Conservation (phyloP, 331 rosid genomes). For the Malus hybrid region DNA sequence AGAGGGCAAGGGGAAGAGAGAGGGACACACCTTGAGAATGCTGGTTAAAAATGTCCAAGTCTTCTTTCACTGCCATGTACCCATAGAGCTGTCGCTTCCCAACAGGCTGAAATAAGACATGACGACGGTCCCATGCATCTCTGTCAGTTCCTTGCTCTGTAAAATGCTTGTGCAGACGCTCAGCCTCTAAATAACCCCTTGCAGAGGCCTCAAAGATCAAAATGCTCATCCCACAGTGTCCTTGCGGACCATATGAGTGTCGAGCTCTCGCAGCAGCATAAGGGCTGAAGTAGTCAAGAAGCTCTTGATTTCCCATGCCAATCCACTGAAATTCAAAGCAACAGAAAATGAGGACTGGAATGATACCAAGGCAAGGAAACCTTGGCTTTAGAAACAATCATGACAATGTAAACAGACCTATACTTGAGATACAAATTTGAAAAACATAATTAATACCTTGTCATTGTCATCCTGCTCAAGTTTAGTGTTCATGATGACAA, state of each 20-base stretch:
- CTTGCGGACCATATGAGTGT: slow-evolving; percentile 77
- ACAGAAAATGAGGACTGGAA: background rate
- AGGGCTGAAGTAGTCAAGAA: slow-evolving; percentile 55
- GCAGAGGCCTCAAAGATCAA: slow-evolving; percentile 86
- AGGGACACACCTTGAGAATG: slow-evolving; percentile 66
- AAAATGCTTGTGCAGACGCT: slow-evolving; percentile 69
- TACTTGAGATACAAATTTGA: background rate
- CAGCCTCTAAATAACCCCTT: slow-evolving; percentile 79
- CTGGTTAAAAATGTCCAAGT: slow-evolving; percentile 55
- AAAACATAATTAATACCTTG: slow-evolving; percentile 33
- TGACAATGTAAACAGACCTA: slow-evolving; percentile 2
- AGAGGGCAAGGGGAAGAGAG: slow-evolving; percentile 4
- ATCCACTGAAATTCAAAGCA: slow-evolving; percentile 51
- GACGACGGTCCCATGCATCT: slow-evolving; percentile 51
- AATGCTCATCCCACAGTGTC: slow-evolving; percentile 75
- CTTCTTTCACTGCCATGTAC: slow-evolving; percentile 68
- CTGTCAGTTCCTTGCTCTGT: slow-evolving; percentile 57
- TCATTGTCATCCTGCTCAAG: slow-evolving; percentile 75
- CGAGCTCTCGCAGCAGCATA: slow-evolving; percentile 57
- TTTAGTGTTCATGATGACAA: slow-evolving; percentile 58
- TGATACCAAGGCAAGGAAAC: background rate
- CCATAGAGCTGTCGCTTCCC: slow-evolving; percentile 80
- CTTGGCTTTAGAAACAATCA: background rate
- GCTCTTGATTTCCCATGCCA: slow-evolving; percentile 95
- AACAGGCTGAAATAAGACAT: slow-evolving; percentile 36